Conservation (phyloP, 2,329 filamentous ascomycete species). For the Rhynchosporium agropyri region DNA sequence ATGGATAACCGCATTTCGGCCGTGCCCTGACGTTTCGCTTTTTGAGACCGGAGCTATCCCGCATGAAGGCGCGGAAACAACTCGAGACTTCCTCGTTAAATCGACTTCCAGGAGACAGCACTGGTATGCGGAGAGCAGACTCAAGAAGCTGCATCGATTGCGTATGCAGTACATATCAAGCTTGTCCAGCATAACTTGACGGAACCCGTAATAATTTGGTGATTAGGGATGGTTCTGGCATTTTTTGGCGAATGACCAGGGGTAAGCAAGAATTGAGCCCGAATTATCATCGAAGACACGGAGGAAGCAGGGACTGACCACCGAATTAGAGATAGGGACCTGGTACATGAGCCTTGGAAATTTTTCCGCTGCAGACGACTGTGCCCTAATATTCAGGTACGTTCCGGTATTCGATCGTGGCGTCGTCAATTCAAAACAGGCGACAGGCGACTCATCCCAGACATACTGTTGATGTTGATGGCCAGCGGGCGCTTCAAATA, state of each 20-base stretch:
- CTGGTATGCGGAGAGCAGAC: constrained; percentile 17
- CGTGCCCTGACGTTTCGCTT: constrained; percentile 18
- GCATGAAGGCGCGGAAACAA: not conserved
- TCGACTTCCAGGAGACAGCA: constrained; percentile 3
- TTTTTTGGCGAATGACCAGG: constrained; percentile 8
- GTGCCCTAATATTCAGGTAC: constrained; percentile 8
- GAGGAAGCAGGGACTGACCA: not conserved
- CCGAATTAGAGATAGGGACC: constrained; percentile 7
- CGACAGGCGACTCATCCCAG: constrained; percentile 17
- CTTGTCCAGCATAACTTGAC: not conserved
- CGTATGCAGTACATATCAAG: constrained; percentile 24
- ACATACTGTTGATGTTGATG: constrained; percentile 7
- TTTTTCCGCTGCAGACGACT: not conserved
- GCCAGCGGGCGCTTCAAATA: constrained; percentile 21
- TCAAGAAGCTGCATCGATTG: constrained; percentile 16
- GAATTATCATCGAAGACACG: constrained; percentile 3
- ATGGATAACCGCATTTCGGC: constrained; percentile 14
- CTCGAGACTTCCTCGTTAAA: not conserved
- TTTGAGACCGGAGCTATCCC: constrained; percentile 17
- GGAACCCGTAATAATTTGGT: not conserved
- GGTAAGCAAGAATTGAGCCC: constrained; percentile 12
- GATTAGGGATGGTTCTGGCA: not conserved
- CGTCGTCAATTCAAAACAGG: not conserved
- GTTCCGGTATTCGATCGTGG: constrained; percentile 12
- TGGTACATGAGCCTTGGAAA: constrained; percentile 4